Conservation (phyloP, 129 eudicot genomes). For the Pittosporum tobira region DNA sequence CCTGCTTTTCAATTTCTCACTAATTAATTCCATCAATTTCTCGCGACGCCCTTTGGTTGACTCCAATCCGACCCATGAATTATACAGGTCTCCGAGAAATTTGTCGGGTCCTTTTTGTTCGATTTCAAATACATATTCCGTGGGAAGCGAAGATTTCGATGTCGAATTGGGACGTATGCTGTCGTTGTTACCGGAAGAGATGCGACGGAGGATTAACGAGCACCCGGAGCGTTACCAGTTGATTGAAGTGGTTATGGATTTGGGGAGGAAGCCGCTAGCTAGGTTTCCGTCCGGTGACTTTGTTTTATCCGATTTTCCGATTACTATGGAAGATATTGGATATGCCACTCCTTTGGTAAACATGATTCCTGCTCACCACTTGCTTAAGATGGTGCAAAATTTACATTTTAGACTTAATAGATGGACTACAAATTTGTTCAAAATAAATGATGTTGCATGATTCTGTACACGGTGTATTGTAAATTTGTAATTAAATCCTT, state of each 20-base stretch:
- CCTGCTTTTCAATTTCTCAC: conserved; percentile 16
- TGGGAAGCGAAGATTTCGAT: conserved; percentile 44
- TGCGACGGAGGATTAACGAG: conserved; percentile 51
- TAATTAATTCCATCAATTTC: conserved; percentile 8
- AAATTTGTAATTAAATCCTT: too few species aligned
- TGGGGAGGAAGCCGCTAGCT: conserved; percentile 88
- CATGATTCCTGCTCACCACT: conserved; percentile 11
- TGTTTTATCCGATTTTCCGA: conserved; percentile 59
- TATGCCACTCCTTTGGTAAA: conserved; percentile 70
- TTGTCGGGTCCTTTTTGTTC: conserved; percentile 16
- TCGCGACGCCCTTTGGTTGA: background rate
- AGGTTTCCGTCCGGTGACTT: conserved; percentile 95
- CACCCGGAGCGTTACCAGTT: conserved; percentile 58
- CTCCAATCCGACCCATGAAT: background rate
- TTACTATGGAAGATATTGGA: conserved; percentile 47
- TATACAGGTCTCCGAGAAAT: conserved; percentile 7
- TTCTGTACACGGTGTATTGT: too few species aligned
- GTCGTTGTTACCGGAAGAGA: conserved; percentile 75
- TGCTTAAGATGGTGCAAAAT: conserved; percentile 14
- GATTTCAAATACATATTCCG: conserved; percentile 8
- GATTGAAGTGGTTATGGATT: conserved; percentile 92
- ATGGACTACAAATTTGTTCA: too few species aligned
- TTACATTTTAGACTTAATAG: background rate
- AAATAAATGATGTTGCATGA: too few species aligned
- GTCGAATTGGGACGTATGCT: conserved; percentile 60